These are phyloP conservation scores for Graphilbum sp. DNA, from an alignment of 2,329 filamentous ascomycete genomes.

Conservation along the genomic window DNA sequence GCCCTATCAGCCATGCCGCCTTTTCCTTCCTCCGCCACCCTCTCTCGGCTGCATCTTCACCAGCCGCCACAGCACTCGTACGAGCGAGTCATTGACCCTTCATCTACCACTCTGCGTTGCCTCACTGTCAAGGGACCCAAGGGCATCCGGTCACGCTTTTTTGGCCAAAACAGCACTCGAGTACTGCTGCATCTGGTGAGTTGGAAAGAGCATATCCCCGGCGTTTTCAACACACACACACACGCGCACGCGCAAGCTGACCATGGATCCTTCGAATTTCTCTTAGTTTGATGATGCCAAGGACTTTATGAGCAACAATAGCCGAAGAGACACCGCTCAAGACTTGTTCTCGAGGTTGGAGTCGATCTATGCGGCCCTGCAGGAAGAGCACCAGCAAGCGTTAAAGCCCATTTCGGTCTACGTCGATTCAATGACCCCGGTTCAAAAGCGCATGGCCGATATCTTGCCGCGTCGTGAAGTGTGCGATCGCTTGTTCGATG, in stretches of 20 bases:
- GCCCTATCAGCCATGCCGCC: slow-evolving; percentile 5
- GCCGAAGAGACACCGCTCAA: slow-evolving; percentile 21
- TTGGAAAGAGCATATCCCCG: no score
- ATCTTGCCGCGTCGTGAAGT: slow-evolving; percentile 31
- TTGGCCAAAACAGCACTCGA: slow-evolving; percentile 35
- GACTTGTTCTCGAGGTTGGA: slow-evolving; percentile 28
- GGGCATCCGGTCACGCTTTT: slow-evolving; percentile 30
- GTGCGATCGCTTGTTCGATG: slow-evolving; percentile 32
- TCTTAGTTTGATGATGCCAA: slow-evolving; percentile 41
- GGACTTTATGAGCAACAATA: slow-evolving; percentile 28
- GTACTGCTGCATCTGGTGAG: slow-evolving; percentile 37
- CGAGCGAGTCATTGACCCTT: slow-evolving; percentile 5
- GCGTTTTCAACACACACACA: no score
- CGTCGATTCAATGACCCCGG: slow-evolving; percentile 41
- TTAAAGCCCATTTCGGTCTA: slow-evolving; percentile 37
- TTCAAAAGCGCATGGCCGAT: slow-evolving; percentile 40
- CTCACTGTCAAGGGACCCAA: slow-evolving; percentile 31
- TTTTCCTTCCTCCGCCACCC: slow-evolving; percentile 8
- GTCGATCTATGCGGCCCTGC: slow-evolving; percentile 29
- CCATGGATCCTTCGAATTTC: no score
- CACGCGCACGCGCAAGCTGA: no score
- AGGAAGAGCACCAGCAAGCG: slow-evolving; percentile 28
- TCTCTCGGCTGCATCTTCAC: slow-evolving; percentile 11
- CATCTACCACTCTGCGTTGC: slow-evolving; percentile 28
- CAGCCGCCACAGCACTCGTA: slow-evolving; percentile 2